Evolutionary conservation across 495 filamentous ascomycete genomes (phyloP).

Genomic region (Glutinoglossum americanum): DNA sequence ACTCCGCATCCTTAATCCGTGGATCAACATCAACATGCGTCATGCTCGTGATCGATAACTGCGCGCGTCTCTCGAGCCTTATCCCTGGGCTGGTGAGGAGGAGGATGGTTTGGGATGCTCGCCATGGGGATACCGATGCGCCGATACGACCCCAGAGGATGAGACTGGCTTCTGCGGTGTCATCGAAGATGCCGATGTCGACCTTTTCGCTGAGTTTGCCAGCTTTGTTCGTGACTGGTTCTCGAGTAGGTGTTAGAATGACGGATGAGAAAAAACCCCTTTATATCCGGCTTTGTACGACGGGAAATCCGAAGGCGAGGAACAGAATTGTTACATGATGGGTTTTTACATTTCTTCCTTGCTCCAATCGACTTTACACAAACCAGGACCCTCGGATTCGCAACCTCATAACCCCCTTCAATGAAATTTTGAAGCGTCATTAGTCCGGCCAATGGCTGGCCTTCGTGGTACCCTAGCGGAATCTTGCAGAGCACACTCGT

Average conservation of each 20-base stretch:
- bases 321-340: too few relatives aligned
- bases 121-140: constrained; percentile 27
- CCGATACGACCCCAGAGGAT: constrained; percentile 31
- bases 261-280: too few relatives aligned
- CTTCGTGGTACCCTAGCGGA: constrained; percentile 22
- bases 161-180: constrained; percentile 30
- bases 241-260: too few relatives aligned
- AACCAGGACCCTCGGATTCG: constrained; percentile 26
- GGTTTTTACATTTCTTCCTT: constrained; percentile 16
- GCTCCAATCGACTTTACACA: constrained; percentile 34
- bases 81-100: constrained; percentile 31
- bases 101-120: constrained; percentile 30
- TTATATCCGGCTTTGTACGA: too few relatives aligned
- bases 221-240: constrained; percentile 24
- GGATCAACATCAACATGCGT: constrained; percentile 39
- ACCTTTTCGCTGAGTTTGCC: constrained; percentile 21
- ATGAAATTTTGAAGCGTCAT: constrained; percentile 34
- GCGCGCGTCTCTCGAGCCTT: constrained; percentile 14
- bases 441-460: constrained; percentile 21
- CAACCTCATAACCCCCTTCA: constrained; percentile 27
- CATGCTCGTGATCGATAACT: constrained; percentile 22
- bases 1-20: constrained; percentile 30
- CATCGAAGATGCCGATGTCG: constrained; percentile 35
- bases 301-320: too few relatives aligned
- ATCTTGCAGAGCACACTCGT: constrained; percentile 21